Evolutionary conservation across 768 basidiomycete species (phyloP), one percentile per base, ranked within the genome.

Genomic region (Termitomyces sp.): DNA sequence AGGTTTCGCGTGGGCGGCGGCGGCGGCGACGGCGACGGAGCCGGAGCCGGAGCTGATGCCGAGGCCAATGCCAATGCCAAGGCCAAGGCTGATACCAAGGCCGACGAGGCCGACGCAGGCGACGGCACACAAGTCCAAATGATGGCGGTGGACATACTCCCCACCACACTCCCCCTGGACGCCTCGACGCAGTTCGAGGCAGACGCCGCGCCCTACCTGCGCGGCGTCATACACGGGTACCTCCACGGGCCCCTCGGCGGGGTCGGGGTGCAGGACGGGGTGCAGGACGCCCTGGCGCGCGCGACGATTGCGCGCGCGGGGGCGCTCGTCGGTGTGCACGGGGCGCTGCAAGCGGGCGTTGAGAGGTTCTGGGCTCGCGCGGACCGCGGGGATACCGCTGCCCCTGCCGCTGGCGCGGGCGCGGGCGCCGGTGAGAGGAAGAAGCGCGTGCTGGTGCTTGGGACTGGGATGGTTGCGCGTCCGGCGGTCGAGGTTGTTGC

Each of bases 381-480:
- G n/a, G n/a, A n/a, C n/a, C n/a, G n/a, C n/a, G n/a, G n/a, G n/a
- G n/a, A n/a, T n/a, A n/a, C n/a, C n/a, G n/a, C n/a, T n/a, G n/a
- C n/a, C n/a, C n/a, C n/a, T n/a, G n/a, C n/a, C n/a, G n/a, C n/a
- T n/a, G n/a, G n/a, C n/a, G 70, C 58, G 64, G 45, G 54, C 35
- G 35, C 47, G 10, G 24, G 24, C 1, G 36, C 6, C 9, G 22
- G 49, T 2, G 12, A n/a, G 14, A 24, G 50, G 54, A 85, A 82
- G 72, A 87, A 87, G 74, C 83, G 79, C 64, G 80, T 94, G 0
- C 70, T 98, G 35, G 75, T 97, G 65, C 79, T 98, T 2, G 95
- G 95, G 8, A 93, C 90, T 55, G 95, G 95, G n/a, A 93, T 97
- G 86, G 95, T 98, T 20, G 92, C 94, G 5, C 88, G 87, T 2